Percentiles rank a stretch among this genome's conserved stretches.
Conservation (phyloP, 306 rosid species). For the Hippophae tibetana region DNA sequence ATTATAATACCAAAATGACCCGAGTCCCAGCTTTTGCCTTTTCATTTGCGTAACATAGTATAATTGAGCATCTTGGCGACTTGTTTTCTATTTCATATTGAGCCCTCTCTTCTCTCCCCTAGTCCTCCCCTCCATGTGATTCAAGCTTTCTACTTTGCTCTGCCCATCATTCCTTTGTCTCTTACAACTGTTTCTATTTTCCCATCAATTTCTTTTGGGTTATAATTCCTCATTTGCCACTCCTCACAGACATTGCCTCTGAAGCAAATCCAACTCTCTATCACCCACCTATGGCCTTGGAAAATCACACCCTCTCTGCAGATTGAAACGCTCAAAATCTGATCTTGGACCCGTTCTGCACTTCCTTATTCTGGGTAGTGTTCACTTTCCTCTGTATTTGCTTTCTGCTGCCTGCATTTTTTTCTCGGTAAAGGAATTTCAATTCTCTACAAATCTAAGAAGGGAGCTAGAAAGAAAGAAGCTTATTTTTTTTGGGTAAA, state of each 20-base stretch:
- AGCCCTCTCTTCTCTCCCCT: slow-evolving; percentile 12
- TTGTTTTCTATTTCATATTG: slow-evolving; percentile 19
- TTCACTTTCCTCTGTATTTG: slow-evolving; percentile 5
- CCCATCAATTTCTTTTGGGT: background rate
- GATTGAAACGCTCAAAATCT: slow-evolving; percentile 20
- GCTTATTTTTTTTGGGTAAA: background rate
- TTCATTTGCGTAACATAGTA: slow-evolving; percentile 18
- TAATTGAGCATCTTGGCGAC: slow-evolving; percentile 15
- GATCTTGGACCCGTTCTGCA: slow-evolving; percentile 14
- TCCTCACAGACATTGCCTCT: slow-evolving; percentile 15
- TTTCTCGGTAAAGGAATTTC: slow-evolving; percentile 7
- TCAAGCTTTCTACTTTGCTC: slow-evolving; percentile 22
- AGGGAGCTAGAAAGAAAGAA: slow-evolving; percentile 5
- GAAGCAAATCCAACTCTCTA: slow-evolving; percentile 24
- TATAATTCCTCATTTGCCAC: slow-evolving; percentile 1
- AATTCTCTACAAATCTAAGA: slow-evolving; percentile 8
- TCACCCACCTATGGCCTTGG: slow-evolving; percentile 5
- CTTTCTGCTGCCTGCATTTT: slow-evolving; percentile 1
- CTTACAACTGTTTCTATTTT: slow-evolving; percentile 2
- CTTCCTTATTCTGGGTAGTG: slow-evolving; percentile 18
- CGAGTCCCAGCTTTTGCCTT: background rate
- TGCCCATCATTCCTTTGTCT: slow-evolving; percentile 15
- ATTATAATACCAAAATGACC: too few species aligned
- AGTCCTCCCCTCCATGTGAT: slow-evolving; percentile 25
- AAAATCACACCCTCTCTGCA: slow-evolving; percentile 15